Evolutionary conservation across 78 protist genomes (phyloP), one percentile per base, ranked within the genome.

Genomic region (Dictyostelium firmibasis): DNA sequence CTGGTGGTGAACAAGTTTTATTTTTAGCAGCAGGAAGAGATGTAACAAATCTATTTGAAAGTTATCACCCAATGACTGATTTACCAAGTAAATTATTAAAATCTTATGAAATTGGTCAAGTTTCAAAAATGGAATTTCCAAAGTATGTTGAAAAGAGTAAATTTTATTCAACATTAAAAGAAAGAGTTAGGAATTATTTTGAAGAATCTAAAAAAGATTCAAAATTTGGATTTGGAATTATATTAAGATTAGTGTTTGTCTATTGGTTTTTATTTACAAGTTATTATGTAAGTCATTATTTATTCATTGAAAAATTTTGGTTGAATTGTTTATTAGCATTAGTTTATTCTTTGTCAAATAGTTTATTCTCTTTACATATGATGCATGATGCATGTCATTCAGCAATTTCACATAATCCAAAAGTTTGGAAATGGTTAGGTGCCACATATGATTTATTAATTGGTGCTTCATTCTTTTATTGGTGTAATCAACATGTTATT

Each of bases 1-100:
- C 98, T 31, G 98, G 98, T 38, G 98, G 98, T 9, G 72, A 47
- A 11, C 81, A 87, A 3, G 43, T 20, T 27, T 25, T 87, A 25
- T 4, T 79, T n/a, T 60, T 57, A 23, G 18, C 43, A 10, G 93
- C 93, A 4, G 93, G 93, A 16, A 50, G 13, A 7, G 93, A 87
- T 62, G 85, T 84, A 11, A 87, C 93, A 3, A 38, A 72, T 14
- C 57, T 50, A 25, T 87, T 87, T 33, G 13, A 77, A 20, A 77
- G 70, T 43, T 27, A n/a, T 5, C 85, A 84, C 43, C 93, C 79
- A 25, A 62, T 76, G 38, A 57, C 62, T 33, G 33, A 78, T 5
- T 62, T 62, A 43, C 93, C 93, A 13, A 29, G 67, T 8, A 57
- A 38, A 10, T 1, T 47, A 18, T 64, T 87, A 9, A 36, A 87